These are phyloP conservation scores for Paramecium primaurelia DNA, from an alignment of 73 alveolate genomes.

Conservation along the genomic window DNA sequence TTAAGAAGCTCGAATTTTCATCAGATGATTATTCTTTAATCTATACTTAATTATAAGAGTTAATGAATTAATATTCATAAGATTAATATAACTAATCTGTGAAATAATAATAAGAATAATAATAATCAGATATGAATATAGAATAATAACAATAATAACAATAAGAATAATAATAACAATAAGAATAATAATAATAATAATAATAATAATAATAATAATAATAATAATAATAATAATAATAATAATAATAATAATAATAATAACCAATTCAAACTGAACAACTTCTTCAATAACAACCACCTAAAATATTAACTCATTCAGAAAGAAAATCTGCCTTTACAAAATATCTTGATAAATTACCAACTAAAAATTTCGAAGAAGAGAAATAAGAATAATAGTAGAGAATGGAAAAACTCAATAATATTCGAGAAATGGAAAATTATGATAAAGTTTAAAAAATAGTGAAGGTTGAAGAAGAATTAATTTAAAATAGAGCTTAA, in stretches of 20 bases:
- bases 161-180: neutral
- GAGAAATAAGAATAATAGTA: neutral
- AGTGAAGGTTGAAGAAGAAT: neutral
- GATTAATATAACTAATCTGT: neutral
- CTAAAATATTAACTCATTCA: neutral
- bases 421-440: neutral
- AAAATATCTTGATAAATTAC: conserved; percentile 15
- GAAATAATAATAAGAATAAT: neutral
- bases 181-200: too few relatives aligned
- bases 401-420: neutral
- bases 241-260: neutral
- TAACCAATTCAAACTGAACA: neutral
- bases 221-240: neutral
- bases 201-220: neutral
- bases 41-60: neutral
- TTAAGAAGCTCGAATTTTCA: neutral
- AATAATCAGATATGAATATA: neutral
- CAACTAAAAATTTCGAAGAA: conserved; percentile 18
- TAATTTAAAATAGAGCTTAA: neutral
- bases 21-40: neutral
- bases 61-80: neutral
- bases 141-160: too few relatives aligned
- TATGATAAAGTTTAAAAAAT: neutral
- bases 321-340: conserved; percentile 2
- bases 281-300: neutral